Percentiles rank a stretch among this genome's conserved stretches.
These are phyloP conservation scores for Dactylis glomerata DNA, from an alignment of 176 grass and related monocot species.

Conservation along the genomic window DNA sequence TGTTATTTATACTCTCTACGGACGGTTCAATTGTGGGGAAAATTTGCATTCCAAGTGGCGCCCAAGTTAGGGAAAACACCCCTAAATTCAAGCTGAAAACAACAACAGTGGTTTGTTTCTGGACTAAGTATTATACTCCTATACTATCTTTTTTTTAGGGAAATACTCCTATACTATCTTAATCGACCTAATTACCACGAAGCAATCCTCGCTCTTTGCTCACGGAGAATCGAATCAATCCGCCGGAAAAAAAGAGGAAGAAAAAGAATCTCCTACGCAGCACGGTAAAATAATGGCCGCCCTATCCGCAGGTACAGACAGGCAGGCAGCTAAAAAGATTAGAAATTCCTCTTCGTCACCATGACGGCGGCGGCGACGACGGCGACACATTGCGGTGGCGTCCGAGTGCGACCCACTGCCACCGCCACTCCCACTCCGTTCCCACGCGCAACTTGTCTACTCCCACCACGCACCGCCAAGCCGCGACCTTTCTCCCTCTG, in stretches of 20 bases:
- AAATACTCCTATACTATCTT: no score
- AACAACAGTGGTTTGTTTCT: no score
- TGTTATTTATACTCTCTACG: no score
- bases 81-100: no score
- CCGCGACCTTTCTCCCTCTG: background rate
- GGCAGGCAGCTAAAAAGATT: background rate
- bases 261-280: background rate
- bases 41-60: no score
- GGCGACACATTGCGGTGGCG: slow-evolving; percentile 11
- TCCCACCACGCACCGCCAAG: slow-evolving; percentile 31
- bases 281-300: background rate
- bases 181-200: background rate
- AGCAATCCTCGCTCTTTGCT: background rate
- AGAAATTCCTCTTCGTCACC: slow-evolving; percentile 25
- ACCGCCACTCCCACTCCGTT: slow-evolving; percentile 33
- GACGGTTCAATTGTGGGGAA: no score
- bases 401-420: slow-evolving; percentile 37
- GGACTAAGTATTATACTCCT: no score
- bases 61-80: no score
- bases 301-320: background rate
- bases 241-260: background rate
- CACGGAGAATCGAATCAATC: background rate
- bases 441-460: slow-evolving; percentile 34
- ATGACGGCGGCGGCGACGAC: slow-evolving; percentile 51
- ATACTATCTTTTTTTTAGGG: no score